A percentile compares a stretch with the other conserved stretches of the same genome.
These are phyloP conservation scores for Tulasnella sp. DNA, from an alignment of 768 basidiomycete genomes.

Conservation along the genomic window DNA sequence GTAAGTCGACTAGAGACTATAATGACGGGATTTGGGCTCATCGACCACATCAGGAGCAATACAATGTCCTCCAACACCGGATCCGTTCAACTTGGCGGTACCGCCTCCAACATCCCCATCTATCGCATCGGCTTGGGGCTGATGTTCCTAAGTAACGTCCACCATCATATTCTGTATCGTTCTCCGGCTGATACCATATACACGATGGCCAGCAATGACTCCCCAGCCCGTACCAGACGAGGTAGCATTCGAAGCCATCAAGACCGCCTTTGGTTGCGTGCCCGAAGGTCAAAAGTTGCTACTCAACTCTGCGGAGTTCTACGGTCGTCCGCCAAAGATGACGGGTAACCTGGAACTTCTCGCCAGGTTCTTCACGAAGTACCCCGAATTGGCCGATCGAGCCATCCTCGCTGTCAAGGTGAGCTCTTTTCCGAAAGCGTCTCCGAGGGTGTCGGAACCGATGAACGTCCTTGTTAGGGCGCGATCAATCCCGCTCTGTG, in stretches of 20 bases:
- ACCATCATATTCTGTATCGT: neutral
- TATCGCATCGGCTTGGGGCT: neutral
- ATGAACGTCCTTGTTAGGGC: no score
- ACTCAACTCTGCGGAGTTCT: conserved; percentile 35
- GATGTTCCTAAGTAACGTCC: conserved; percentile 2
- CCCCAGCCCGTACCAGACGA: conserved; percentile 40
- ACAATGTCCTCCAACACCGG: conserved; percentile 23
- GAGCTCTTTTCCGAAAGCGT: conserved; percentile 19
- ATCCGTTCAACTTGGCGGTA: conserved; percentile 14
- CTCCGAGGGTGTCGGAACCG: neutral
- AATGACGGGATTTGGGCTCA: no score
- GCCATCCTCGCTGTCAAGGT: conserved; percentile 33
- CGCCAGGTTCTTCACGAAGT: conserved; percentile 28
- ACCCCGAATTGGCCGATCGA: conserved; percentile 26
- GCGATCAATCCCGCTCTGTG: no score
- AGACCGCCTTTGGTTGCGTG: conserved; percentile 26
- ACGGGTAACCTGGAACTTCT: conserved; percentile 29
- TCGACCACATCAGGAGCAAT: no score
- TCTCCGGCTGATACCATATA: neutral
- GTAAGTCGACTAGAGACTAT: no score
- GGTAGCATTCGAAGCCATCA: conserved; percentile 49
- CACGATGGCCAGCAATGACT: conserved; percentile 27
- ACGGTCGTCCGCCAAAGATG: conserved; percentile 24
- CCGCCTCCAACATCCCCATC: conserved; percentile 3
- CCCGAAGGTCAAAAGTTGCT: conserved; percentile 34